Evolutionary conservation across 2,329 filamentous ascomycete genomes (phyloP).

Genomic region (Exophiala sp.): DNA sequence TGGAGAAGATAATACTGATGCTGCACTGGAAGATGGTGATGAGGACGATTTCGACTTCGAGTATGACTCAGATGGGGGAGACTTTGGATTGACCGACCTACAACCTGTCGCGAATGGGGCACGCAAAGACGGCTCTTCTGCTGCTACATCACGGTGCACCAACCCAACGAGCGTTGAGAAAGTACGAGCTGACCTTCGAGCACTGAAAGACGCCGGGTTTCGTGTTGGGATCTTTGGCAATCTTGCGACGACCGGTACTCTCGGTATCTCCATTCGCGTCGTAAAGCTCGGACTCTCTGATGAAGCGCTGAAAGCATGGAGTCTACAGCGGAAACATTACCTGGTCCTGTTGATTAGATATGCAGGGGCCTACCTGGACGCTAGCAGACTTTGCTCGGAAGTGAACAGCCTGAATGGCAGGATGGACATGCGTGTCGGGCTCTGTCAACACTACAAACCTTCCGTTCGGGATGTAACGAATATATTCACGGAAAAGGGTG

Average conservation of each 20-base stretch:
- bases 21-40: background rate
- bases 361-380: constrained; percentile 56
- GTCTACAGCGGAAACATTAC: constrained; percentile 63
- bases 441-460: constrained; percentile 71
- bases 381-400: constrained; percentile 48
- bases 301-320: constrained; percentile 75
- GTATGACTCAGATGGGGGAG: constrained; percentile 34
- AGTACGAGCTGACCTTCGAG: constrained; percentile 60
- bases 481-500: constrained; percentile 44
- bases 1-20: background rate
- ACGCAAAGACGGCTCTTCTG: background rate
- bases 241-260: constrained; percentile 46
- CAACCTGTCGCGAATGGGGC: background rate
- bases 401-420: constrained; percentile 40
- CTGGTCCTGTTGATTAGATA: constrained; percentile 70
- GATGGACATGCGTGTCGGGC: constrained; percentile 61
- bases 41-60: constrained; percentile 36
- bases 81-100: constrained; percentile 18
- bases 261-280: constrained; percentile 68
- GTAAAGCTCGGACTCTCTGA: constrained; percentile 68
- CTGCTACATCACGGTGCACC: background rate
- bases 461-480: constrained; percentile 51
- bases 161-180: constrained; percentile 28
- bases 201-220: constrained; percentile 64
- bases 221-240: constrained; percentile 62